Percentiles rank a stretch among this genome's conserved stretches.
These are phyloP conservation scores for Hortiboletus flavorubellus DNA, from an alignment of 768 basidiomycete species.

Conservation along the genomic window DNA sequence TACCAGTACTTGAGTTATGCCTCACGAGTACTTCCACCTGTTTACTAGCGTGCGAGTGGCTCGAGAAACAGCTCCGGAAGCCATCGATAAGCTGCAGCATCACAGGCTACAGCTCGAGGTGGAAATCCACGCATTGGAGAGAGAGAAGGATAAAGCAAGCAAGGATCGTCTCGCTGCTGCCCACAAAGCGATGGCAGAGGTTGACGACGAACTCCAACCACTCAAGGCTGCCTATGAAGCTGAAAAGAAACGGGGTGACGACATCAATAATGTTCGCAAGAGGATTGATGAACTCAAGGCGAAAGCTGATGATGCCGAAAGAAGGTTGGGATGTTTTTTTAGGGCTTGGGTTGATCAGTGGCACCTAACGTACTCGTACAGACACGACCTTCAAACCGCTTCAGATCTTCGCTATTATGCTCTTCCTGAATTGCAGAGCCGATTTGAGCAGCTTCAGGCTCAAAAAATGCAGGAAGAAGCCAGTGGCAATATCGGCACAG, in stretches of 20 bases:
- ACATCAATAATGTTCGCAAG: slow-evolving; percentile 69
- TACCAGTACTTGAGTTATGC: neutral
- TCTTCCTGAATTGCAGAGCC: slow-evolving; percentile 79
- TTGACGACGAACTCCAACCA: slow-evolving; percentile 81
- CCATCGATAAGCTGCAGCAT: slow-evolving; percentile 87
- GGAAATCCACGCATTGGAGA: slow-evolving; percentile 90
- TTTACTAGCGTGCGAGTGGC: slow-evolving; percentile 76
- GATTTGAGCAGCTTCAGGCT: slow-evolving; percentile 66
- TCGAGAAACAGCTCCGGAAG: slow-evolving; percentile 92
- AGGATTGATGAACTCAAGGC: slow-evolving; percentile 89
- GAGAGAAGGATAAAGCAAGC: slow-evolving; percentile 87
- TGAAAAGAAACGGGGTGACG: slow-evolving; percentile 78
- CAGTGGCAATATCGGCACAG: slow-evolving; percentile 47
- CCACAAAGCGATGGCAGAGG: slow-evolving; percentile 73
- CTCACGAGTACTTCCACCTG: neutral
- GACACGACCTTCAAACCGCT: slow-evolving; percentile 70
- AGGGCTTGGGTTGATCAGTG: neutral
- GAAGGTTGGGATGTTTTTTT: slow-evolving; percentile 49
- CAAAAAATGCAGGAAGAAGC: slow-evolving; percentile 76
- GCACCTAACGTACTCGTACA: slow-evolving; percentile 19
- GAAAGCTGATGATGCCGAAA: slow-evolving; percentile 91
- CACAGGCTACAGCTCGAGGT: slow-evolving; percentile 88
- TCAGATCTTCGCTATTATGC: slow-evolving; percentile 92
- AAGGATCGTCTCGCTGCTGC: slow-evolving; percentile 76
- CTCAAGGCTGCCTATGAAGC: slow-evolving; percentile 84